These are phyloP conservation scores for Berkeleyomyces basicola DNA, from an alignment of 2,329 filamentous ascomycete genomes.

Conservation along the genomic window DNA sequence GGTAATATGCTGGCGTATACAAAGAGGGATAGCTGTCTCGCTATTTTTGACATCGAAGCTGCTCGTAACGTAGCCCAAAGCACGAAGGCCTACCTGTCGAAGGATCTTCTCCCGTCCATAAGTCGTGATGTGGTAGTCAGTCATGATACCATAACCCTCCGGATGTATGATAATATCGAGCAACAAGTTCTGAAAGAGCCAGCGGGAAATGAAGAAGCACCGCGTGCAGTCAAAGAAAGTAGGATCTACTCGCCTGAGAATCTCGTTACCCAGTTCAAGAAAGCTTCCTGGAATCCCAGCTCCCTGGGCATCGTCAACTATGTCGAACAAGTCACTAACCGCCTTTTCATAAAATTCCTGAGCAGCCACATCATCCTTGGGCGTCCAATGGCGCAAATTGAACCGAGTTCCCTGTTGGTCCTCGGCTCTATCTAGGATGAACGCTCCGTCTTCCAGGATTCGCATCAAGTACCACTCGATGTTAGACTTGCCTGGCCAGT, in stretches of 20 bases:
- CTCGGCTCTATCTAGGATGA: conserved; percentile 72
- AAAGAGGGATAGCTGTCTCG: conserved; percentile 40
- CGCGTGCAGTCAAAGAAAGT: conserved; percentile 59
- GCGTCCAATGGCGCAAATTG: conserved; percentile 55
- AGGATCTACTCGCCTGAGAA: conserved; percentile 58
- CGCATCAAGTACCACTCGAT: conserved; percentile 94
- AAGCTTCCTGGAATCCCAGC: conserved; percentile 78
- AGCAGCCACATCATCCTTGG: conserved; percentile 64
- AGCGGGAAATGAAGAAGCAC: conserved; percentile 74
- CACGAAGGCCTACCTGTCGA: conserved; percentile 63
- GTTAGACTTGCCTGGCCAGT: conserved; percentile 78
- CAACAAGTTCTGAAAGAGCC: conserved; percentile 81
- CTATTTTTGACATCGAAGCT: conserved; percentile 39
- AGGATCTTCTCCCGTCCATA: conserved; percentile 72
- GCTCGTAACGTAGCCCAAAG: conserved; percentile 64
- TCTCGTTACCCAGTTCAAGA: conserved; percentile 68
- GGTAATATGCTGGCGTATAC: conserved; percentile 53
- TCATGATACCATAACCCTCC: conserved; percentile 63
- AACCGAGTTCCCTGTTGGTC: conserved; percentile 57
- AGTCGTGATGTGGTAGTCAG: conserved; percentile 83
- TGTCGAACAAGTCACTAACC: conserved; percentile 63
- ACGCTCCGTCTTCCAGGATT: conserved; percentile 80
- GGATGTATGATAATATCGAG: conserved; percentile 73
- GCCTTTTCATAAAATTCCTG: conserved; percentile 81
- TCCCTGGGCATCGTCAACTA: conserved; percentile 69